Evolutionary conservation across 805 yeast species (phyloP).

Genomic region (Wickerhamomyces bisporus): DNA sequence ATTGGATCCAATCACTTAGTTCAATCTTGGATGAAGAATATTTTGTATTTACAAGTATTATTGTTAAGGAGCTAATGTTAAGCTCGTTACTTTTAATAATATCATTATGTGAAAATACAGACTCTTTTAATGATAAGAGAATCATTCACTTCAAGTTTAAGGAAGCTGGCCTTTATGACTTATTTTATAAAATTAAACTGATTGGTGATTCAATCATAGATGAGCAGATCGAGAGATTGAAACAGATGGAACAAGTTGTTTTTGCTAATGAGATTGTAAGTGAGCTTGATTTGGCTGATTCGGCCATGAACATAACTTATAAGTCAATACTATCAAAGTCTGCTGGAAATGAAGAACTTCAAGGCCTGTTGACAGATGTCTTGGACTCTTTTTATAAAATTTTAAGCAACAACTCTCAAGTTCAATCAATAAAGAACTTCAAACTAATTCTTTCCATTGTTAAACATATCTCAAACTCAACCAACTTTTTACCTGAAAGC

Average conservation of each 20-base stretch:
- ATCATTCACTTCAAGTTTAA: constrained; percentile 26
- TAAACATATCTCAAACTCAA: constrained; percentile 34
- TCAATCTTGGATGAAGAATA: constrained; percentile 12
- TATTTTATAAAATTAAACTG: constrained; percentile 30
- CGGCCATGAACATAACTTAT: constrained; percentile 9
- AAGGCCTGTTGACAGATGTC: constrained; percentile 54
- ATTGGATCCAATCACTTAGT: constrained; percentile 16
- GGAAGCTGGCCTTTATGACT: constrained; percentile 32
- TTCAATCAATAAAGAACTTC: constrained; percentile 42
- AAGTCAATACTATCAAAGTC: constrained; percentile 23
- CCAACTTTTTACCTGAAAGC: constrained; percentile 36
- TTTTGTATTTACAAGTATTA: constrained; percentile 14
- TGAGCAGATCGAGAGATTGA: constrained; percentile 20
- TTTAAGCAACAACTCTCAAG: constrained; percentile 32
- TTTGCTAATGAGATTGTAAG: constrained; percentile 12
- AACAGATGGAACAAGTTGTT: constrained; percentile 10
- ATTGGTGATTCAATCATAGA: constrained; percentile 35
- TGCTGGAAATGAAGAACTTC: constrained; percentile 48
- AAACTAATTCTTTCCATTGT: constrained; percentile 47
- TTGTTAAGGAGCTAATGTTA: constrained; percentile 15
- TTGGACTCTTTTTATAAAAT: constrained; percentile 24
- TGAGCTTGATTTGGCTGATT: constrained; percentile 23
- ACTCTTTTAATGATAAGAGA: constrained; percentile 22
- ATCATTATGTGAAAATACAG: constrained; percentile 20
- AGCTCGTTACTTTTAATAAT: constrained; percentile 18